phyloP scores from a whole-genome alignment of 2,329 filamentous ascomycete genomes.

The Pseudophaeomoniella oleicola region DNA sequence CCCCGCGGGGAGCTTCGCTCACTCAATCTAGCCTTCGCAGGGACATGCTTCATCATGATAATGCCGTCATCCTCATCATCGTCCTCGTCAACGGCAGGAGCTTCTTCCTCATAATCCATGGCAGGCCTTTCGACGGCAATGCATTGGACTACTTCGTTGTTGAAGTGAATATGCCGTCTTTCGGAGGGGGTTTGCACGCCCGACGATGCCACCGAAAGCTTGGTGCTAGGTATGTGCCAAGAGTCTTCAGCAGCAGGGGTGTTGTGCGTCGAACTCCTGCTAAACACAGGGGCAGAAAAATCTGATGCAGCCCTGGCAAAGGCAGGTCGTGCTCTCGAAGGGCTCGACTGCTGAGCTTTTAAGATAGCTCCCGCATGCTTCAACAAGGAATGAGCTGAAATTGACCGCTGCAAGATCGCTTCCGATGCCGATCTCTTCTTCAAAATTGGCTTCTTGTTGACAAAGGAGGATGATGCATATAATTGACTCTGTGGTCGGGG shows the following conservation, averaged over 20 bases:
- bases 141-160: conserved; percentile 4
- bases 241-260: conserved; percentile 34
- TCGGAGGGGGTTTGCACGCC: neutral
- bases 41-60: conserved; percentile 14
- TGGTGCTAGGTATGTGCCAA: conserved; percentile 23
- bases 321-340: conserved; percentile 12
- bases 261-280: conserved; percentile 1
- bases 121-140: conserved; percentile 8
- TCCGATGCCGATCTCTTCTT: conserved; percentile 97
- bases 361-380: conserved; percentile 81
- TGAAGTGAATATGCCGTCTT: conserved; percentile 4
- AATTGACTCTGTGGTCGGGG: conserved; percentile 39
- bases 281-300: neutral
- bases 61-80: conserved; percentile 9
- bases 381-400: conserved; percentile 76
- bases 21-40: conserved; percentile 18
- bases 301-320: neutral
- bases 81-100: conserved; percentile 18
- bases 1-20: conserved; percentile 39
- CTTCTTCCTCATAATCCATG: conserved; percentile 23
- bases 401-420: conserved; percentile 76
- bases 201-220: conserved; percentile 1
- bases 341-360: conserved; percentile 60
- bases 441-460: conserved; percentile 74
- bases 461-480: conserved; percentile 51